Conservation (phyloP, 1,139 yeast genomes). For the Scheffersomyces parashehatae region DNA sequence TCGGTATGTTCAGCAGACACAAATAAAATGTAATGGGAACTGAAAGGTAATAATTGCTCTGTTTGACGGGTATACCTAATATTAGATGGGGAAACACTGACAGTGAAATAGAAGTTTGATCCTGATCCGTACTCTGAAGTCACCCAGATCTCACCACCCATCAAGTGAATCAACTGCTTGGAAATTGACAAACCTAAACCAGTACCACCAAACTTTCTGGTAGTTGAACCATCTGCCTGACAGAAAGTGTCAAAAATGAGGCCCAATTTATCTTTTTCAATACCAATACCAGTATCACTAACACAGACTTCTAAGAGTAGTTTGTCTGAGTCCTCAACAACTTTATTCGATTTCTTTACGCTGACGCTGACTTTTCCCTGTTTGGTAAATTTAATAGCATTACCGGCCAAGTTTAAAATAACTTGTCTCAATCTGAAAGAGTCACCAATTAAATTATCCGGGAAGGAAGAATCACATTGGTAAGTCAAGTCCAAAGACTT, state of each 20-base stretch:
- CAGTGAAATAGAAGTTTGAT: slow-evolving; percentile 77
- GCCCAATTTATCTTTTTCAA: slow-evolving; percentile 78
- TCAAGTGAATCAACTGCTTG: slow-evolving; percentile 77
- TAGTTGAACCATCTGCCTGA: slow-evolving; percentile 91
- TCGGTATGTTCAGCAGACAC: slow-evolving; percentile 65
- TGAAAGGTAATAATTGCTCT: slow-evolving; percentile 72
- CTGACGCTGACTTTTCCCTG: slow-evolving; percentile 73
- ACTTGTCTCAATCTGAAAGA: slow-evolving; percentile 85
- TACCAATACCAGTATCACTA: slow-evolving; percentile 88
- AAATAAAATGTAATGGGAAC: slow-evolving; percentile 66
- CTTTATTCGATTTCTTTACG: slow-evolving; percentile 52
- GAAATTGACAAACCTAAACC: slow-evolving; percentile 80
- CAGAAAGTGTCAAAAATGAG: slow-evolving; percentile 85
- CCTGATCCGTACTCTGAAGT: slow-evolving; percentile 80
- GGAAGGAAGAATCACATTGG: slow-evolving; percentile 82
- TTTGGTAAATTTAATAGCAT: slow-evolving; percentile 84
- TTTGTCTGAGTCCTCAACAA: slow-evolving; percentile 50
- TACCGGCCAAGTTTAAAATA: slow-evolving; percentile 79
- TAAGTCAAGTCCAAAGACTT: slow-evolving; percentile 77
- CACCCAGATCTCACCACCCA: slow-evolving; percentile 94
- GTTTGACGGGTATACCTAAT: slow-evolving; percentile 64
- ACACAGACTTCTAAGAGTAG: slow-evolving; percentile 80
- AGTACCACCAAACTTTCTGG: slow-evolving; percentile 90
- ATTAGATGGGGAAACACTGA: slow-evolving; percentile 73
- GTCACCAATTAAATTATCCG: slow-evolving; percentile 83